These are phyloP conservation scores for Ogataea sp. DNA, from an alignment of 805 yeast genomes.

Conservation along the genomic window DNA sequence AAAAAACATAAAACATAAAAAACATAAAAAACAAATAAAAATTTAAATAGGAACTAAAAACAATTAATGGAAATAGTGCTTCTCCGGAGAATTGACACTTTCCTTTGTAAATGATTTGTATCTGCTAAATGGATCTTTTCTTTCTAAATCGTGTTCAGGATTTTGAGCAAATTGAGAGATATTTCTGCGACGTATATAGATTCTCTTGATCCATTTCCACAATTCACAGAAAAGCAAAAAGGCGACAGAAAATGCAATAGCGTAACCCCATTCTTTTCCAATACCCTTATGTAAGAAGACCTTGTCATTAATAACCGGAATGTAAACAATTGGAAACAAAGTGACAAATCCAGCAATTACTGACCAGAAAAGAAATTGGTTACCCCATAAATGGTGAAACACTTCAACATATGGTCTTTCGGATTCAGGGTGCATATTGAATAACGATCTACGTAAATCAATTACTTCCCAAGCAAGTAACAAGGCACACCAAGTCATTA, in stretches of 20 bases:
- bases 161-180: conserved; percentile 31
- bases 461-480: conserved; percentile 81
- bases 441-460: conserved; percentile 62
- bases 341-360: conserved; percentile 60
- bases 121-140: conserved; percentile 52
- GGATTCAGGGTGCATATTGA: conserved; percentile 60
- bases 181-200: conserved; percentile 32
- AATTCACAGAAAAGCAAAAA: conserved; percentile 57
- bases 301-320: conserved; percentile 75
- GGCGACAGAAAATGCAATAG: conserved; percentile 48
- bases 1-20: background rate
- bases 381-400: conserved; percentile 58
- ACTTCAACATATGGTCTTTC: conserved; percentile 54
- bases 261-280: conserved; percentile 75
- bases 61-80: conserved; percentile 6
- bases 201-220: conserved; percentile 62
- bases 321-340: conserved; percentile 76
- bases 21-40: background rate
- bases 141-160: conserved; percentile 59
- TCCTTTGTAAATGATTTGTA: conserved; percentile 52
- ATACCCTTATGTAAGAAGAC: conserved; percentile 71
- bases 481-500: conserved; percentile 83
- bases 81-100: conserved; percentile 29
- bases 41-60: too few species aligned
- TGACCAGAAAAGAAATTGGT: conserved; percentile 78